Evolutionary conservation across 1,139 yeast species (phyloP), one percentile per base, ranked within the genome.

Genomic region (Candida tetrigidarum): DNA sequence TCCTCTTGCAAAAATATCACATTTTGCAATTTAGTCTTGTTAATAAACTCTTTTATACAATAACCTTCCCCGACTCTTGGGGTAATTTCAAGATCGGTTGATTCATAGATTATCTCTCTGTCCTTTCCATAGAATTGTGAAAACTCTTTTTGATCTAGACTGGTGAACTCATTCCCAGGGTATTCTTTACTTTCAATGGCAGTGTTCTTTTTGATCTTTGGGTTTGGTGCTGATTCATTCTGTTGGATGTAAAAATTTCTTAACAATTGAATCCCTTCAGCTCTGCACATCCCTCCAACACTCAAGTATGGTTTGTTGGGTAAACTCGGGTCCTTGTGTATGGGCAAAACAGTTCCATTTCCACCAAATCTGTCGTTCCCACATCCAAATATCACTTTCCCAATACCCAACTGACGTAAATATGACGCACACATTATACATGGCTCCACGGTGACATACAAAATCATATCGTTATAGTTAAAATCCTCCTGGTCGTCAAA

Each of bases 401-500:
- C 68, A 15, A 93, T 81, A 1, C 87, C 85, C 28, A 92, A 63
- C 58, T 93, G 99, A 46, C 93, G 78, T 42, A 93, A 67, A 2
- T 96, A 93, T 23, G 96, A 84, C 0, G 97, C 98, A 69, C 99
- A 93, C 99, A 93, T 93, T 9, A 95, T 86, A 63, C 99, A 93
- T 0, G 99, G 99, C 63, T 93, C 99, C 1, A 93, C 98, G 0
- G 98, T 90, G 19, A 93, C 99, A 63, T 91, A 93, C 15, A 93
- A 71, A 27, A 82, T 82, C 14, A 49, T 80, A 62, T 53, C 78
- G 73, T 42, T 67, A 57, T 65, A 90, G 69, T 51, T 43, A 2
- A 43, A 16, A 11, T 38, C 37, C 5, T 41, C 29, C 8, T 41
- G 37, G 15, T 30, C 30, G 19, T 40, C 62, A 11, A 51, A 48